Evolutionary conservation across 176 grass and related monocot genomes (phyloP), one percentile per base, ranked within the genome.

Genomic region (Chloris gayana): DNA sequence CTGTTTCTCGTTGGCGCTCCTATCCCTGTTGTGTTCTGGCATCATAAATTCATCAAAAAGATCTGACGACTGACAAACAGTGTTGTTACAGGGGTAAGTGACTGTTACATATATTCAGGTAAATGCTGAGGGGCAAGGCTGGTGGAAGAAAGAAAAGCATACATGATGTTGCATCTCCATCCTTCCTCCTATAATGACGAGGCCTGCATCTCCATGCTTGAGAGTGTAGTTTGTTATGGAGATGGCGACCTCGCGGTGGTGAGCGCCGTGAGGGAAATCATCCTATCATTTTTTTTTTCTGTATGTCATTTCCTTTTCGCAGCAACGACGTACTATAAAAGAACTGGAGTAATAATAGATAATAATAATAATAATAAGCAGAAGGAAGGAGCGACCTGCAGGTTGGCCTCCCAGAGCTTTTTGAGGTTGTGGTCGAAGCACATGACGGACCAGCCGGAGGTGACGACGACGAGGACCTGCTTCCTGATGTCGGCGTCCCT

Each of bases 401-500:
- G 89, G 82, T 94, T 98, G 22, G 76, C 82, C 78, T 98, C 95
- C 95, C 95, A 98, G 6, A 98, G 85, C 71, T 95, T 98, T 6
- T 95, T 98, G 50, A 98, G 92, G 81, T 98, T 98, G 89, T 98
- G 95, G 74, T 98, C 92, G 74, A 98, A 98, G 82, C 92, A 98
- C 92, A 98, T 98, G 70, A 98, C 88, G 46, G 84, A 87, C 95
- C 95, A 98, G 1, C 95, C 92, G 5, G 92, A 98, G 26, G 95
- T 98, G 75, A 98, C 95, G 35, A 98, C 90, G 82, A 98, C 92
- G 70, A 98, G 82, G 67, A 98, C 75, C 84, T 95, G 87, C 84
- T 98, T 93, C 62, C 33, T 89, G 77, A 64, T 78, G 4, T 87
- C 49, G 30, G 70, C 88, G 13, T 87, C 75, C 46, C 47, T 80